phyloP scores from a whole-genome alignment of 257 asterid species.

The Leptodermis oblonga region DNA sequence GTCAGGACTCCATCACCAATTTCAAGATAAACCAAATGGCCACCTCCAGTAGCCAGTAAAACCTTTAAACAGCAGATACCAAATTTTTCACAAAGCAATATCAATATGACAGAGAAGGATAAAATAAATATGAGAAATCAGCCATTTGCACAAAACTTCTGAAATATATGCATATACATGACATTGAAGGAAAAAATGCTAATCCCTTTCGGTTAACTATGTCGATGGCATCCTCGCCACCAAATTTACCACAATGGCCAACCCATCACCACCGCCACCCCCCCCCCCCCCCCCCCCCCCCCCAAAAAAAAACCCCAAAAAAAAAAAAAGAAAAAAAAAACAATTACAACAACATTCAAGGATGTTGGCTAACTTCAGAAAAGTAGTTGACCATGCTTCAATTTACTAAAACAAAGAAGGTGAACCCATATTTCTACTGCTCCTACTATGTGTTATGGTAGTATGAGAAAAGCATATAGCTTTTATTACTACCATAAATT shows the following conservation, averaged over 20 bases:
- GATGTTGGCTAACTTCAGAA: background rate
- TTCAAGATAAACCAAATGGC: constrained; percentile 88
- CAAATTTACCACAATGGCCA: too few relatives aligned
- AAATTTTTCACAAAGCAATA: constrained; percentile 17
- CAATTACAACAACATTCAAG: too few relatives aligned
- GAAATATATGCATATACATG: background rate
- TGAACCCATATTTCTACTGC: too few relatives aligned
- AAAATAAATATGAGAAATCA: background rate
- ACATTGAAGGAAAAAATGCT: background rate
- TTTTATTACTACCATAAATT: too few relatives aligned
- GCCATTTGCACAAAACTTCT: background rate
- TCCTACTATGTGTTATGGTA: too few relatives aligned
- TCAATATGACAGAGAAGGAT: constrained; percentile 11
- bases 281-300: too few relatives aligned
- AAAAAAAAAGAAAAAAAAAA: too few relatives aligned
- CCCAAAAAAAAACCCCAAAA: too few relatives aligned
- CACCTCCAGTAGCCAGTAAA: constrained; percentile 94
- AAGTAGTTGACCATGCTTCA: background rate
- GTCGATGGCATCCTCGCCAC: background rate
- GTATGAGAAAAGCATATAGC: too few relatives aligned
- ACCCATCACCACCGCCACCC: too few relatives aligned
- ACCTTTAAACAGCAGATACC: constrained; percentile 48
- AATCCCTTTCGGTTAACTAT: background rate
- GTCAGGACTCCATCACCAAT: constrained; percentile 85
- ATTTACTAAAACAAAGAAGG: too few relatives aligned